Evolutionary conservation across 768 basidiomycete species (phyloP).

Genomic region (Leucosporidium scottii): DNA sequence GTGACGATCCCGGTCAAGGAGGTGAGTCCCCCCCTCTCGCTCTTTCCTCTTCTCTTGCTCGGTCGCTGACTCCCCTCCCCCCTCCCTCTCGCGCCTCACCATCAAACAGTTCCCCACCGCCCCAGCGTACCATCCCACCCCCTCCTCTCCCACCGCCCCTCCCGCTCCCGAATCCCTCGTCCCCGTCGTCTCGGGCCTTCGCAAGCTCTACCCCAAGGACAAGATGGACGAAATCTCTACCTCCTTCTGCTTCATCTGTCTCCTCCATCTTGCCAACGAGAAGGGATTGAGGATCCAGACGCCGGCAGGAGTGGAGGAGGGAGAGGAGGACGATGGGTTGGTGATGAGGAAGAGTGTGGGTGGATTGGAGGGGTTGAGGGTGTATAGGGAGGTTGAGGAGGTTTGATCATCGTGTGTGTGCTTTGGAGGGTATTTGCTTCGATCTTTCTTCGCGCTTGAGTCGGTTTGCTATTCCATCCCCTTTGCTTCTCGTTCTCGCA

Average conservation of each 20-base stretch:
- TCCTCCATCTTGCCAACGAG: constrained; percentile 93
- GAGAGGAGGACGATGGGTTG: constrained; percentile 9
- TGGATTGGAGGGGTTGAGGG: constrained; percentile 25
- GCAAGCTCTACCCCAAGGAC: constrained; percentile 74
- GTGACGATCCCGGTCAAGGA: constrained; percentile 27
- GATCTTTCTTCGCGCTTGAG: too few relatives aligned
- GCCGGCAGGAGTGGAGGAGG: not conserved
- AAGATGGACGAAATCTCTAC: constrained; percentile 99
- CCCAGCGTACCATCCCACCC: too few relatives aligned
- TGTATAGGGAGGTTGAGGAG: constrained; percentile 25
- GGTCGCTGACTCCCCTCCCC: too few relatives aligned
- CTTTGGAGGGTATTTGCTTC: too few relatives aligned
- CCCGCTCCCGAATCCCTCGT: constrained; percentile 18
- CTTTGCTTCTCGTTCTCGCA: too few relatives aligned
- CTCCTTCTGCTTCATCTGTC: constrained; percentile 97
- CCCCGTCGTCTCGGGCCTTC: constrained; percentile 68
- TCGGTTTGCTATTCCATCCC: too few relatives aligned
- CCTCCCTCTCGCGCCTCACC: too few relatives aligned
- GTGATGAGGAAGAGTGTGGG: constrained; percentile 20
- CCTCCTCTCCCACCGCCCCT: too few relatives aligned
- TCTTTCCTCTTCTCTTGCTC: too few relatives aligned
- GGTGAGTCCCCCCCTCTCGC: constrained; percentile 2
- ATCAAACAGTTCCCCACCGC: too few relatives aligned
- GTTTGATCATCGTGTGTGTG: too few relatives aligned
- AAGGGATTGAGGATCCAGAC: constrained; percentile 69